Percentiles rank a stretch among this genome's conserved stretches.
Conservation (phyloP, 768 basidiomycete species). For the Tephrocybe rancida region DNA sequence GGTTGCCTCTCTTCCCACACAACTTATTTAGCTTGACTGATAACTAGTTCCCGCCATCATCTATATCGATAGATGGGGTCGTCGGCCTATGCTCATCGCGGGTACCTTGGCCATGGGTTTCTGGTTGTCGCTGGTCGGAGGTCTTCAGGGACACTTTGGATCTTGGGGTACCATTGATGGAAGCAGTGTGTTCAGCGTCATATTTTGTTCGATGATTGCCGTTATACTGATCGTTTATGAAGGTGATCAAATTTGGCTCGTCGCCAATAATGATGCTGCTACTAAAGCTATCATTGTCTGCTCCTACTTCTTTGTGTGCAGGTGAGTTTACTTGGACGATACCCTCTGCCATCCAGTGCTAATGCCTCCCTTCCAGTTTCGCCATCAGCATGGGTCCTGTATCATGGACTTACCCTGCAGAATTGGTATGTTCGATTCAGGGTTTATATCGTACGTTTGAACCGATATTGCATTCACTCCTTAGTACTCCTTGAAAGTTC, state of each 20-base stretch:
- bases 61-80: slow-evolving; percentile 81
- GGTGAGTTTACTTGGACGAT: slow-evolving; percentile 18
- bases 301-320: slow-evolving; percentile 77
- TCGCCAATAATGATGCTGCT: slow-evolving; percentile 50
- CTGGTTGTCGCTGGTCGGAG: slow-evolving; percentile 79
- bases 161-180: slow-evolving; percentile 55
- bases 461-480: neutral
- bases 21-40: slow-evolving; percentile 28
- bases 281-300: slow-evolving; percentile 77
- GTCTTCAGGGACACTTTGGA: slow-evolving; percentile 69
- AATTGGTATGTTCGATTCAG: slow-evolving; percentile 39
- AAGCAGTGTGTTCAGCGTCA: slow-evolving; percentile 12
- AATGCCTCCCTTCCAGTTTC: slow-evolving; percentile 38
- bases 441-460: neutral
- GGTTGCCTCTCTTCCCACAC: slow-evolving; percentile 44
- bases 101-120: slow-evolving; percentile 73
- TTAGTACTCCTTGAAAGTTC: slow-evolving; percentile 60
- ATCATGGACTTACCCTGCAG: slow-evolving; percentile 75
- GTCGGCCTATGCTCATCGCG: slow-evolving; percentile 70
- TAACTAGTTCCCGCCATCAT: slow-evolving; percentile 46
- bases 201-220: neutral
- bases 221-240: neutral
- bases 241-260: slow-evolving; percentile 55
- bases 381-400: slow-evolving; percentile 79
- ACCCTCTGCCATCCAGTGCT: neutral